Evolutionary conservation across 208 protist species (phyloP).

Genomic region (Balamuthia mandrillaris): DNA sequence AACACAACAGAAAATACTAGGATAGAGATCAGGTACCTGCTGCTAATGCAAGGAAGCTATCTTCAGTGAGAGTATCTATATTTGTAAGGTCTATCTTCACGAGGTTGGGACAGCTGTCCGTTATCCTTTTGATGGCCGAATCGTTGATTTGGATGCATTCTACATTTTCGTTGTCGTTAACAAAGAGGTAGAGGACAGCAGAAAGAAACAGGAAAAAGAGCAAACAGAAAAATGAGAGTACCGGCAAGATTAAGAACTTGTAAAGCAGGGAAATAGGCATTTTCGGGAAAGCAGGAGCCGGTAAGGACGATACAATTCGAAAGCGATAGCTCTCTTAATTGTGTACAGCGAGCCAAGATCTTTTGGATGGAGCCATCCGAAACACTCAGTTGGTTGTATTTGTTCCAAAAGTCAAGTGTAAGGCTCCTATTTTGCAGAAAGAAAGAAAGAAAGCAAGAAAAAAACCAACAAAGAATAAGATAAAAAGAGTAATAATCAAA

Average conservation of each 20-base stretch:
- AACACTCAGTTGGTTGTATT: conserved; percentile 15
- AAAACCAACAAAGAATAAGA: too few relatives aligned
- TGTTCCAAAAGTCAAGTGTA: conserved; percentile 24
- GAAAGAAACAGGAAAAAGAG: too few relatives aligned
- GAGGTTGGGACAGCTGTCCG: neutral
- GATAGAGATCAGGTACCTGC: too few relatives aligned
- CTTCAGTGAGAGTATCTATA: conserved; percentile 19
- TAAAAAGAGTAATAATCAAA: too few relatives aligned
- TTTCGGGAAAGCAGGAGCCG: conserved; percentile 3
- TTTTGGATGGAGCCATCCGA: conserved; percentile 16
- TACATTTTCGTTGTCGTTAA: too few relatives aligned
- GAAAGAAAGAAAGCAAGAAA: too few relatives aligned
- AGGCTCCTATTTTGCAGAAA: too few relatives aligned
- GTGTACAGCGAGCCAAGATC: neutral
- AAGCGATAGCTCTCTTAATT: neutral
- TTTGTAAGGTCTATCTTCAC: neutral
- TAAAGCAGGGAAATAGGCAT: neutral
- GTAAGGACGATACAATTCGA: conserved; percentile 28
- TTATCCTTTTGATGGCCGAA: conserved; percentile 12
- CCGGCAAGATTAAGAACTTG: conserved; percentile 17
- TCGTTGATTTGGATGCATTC: conserved; percentile 29
- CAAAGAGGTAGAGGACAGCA: too few relatives aligned
- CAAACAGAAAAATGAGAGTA: too few relatives aligned
- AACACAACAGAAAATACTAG: too few relatives aligned
- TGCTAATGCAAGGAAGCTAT: conserved; percentile 1